Evolutionary conservation across 352 stramenopile genomes (phyloP), one percentile per base, ranked within the genome.

Genomic region (Saprolegnia parasitica): DNA sequence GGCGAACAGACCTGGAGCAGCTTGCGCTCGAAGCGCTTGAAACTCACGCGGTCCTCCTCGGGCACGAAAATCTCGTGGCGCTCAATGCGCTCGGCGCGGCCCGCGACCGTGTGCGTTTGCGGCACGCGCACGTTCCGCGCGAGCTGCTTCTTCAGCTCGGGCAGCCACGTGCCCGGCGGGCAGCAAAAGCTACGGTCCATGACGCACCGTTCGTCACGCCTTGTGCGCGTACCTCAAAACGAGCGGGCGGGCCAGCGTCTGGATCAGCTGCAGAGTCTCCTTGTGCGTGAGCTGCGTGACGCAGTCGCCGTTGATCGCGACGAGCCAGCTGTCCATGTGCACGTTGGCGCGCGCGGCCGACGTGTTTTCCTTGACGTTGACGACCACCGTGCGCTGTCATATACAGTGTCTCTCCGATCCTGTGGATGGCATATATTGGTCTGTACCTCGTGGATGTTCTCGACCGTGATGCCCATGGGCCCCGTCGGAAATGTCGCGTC

Each of bases 71-170:
- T 42, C 64, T 50, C 76, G 46, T 46, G 72, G 65, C 32, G 76
- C 65, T 54, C 76, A 52, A 35, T 77, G 67, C n/a, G 71, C 1
- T 47, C 86, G 86, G 66, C 91, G 91, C 0, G 86, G 92, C 86
- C 92, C 91, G 68, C 86, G 83, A 57, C 92, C 82, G 68, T 95
- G 85, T 93, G 85, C 0, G 82, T 91, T 73, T 95, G 93, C 29
- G 79, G 84, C 61, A 93, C 83, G 21, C 87, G 87, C 72, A 95
- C 90, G 58, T 91, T 93, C 81, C 90, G 89, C 1, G 83, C 86
- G 4, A 95, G 74, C 52, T 93, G 86, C 65, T 84, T 11, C 45
- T 67, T 67, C 15, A 67, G 35, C 21, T 40, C 58, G 9, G 58
- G 58, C 24, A 67, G 58, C 58, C 58, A 67, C n/a, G 58, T 40